A percentile compares a stretch with the other conserved stretches of the same genome.
Evolutionary conservation across 345 rosid genomes (phyloP).

Genomic region (Salix suchowensis): DNA sequence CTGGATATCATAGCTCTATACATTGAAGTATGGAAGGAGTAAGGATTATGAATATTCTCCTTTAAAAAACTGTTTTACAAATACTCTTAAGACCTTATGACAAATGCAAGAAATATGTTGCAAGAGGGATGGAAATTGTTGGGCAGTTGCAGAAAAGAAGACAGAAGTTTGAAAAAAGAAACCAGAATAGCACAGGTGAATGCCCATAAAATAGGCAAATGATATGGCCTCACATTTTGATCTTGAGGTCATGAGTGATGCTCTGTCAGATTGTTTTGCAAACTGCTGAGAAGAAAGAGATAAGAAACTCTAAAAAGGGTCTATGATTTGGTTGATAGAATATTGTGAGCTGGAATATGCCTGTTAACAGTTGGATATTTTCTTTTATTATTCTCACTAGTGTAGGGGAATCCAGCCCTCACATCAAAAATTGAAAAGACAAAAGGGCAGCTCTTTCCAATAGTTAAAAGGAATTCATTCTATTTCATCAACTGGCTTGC

Average conservation of each 20-base stretch:
- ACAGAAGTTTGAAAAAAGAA: not conserved
- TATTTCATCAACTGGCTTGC: not conserved
- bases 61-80: too few relatives aligned
- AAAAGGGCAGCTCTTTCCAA: not conserved
- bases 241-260: not conserved
- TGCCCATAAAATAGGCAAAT: not conserved
- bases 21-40: not conserved
- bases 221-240: not conserved
- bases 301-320: not conserved
- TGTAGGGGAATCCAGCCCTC: not conserved
- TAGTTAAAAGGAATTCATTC: not conserved
- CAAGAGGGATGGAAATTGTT: too few relatives aligned
- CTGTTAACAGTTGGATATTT: not conserved
- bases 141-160: too few relatives aligned
- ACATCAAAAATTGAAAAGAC: too few relatives aligned
- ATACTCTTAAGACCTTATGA: too few relatives aligned
- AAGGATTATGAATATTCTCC: too few relatives aligned
- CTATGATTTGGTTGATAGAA: not conserved
- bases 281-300: not conserved
- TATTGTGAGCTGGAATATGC: not conserved
- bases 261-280: not conserved
- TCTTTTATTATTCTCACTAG: not conserved
- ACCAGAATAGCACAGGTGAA: not conserved
- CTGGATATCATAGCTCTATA: not conserved
- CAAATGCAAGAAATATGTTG: too few relatives aligned